Evolutionary conservation across 192 early-diverging fungal species (phyloP).

Genomic region (Lobosporangium transversale): DNA sequence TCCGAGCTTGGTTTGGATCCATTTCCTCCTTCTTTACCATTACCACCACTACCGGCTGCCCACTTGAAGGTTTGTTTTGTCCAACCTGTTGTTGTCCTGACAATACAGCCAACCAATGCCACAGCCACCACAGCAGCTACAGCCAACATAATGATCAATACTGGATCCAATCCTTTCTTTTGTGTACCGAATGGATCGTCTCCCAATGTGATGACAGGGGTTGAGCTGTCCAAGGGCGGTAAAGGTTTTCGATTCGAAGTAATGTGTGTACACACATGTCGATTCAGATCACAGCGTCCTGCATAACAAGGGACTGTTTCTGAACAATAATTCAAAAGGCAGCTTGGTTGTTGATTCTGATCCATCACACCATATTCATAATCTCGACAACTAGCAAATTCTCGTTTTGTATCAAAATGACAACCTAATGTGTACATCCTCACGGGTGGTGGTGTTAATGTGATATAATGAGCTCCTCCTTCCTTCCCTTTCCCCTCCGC

Average conservation of each 20-base stretch:
- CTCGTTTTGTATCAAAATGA: constrained; percentile 36
- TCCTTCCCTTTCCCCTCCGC: no score
- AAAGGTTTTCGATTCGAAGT: constrained; percentile 5
- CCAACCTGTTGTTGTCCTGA: constrained; percentile 17
- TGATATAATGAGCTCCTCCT: constrained; percentile 26
- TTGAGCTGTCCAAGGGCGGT: constrained; percentile 9
- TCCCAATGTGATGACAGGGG: constrained; percentile 23
- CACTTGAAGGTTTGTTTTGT: constrained; percentile 15
- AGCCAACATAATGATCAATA: constrained; percentile 39
- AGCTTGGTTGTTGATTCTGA: no score
- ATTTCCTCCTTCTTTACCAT: no score
- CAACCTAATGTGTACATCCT: constrained; percentile 50
- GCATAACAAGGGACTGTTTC: constrained; percentile 41
- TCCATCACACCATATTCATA: constrained; percentile 36
- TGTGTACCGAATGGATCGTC: constrained; percentile 40
- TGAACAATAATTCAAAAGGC: constrained; percentile 51
- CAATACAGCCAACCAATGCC: constrained; percentile 39
- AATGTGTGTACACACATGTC: constrained; percentile 32
- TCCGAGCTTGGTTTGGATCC: no score
- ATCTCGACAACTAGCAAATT: constrained; percentile 11
- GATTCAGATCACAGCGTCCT: constrained; percentile 20
- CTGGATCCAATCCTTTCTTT: constrained; percentile 22
- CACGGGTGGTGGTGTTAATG: constrained; percentile 34
- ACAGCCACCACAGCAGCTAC: constrained; percentile 21
- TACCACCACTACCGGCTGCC: no score